Conservation (phyloP, 352 stramenopile genomes). For the Nothophytophthora sp. region DNA sequence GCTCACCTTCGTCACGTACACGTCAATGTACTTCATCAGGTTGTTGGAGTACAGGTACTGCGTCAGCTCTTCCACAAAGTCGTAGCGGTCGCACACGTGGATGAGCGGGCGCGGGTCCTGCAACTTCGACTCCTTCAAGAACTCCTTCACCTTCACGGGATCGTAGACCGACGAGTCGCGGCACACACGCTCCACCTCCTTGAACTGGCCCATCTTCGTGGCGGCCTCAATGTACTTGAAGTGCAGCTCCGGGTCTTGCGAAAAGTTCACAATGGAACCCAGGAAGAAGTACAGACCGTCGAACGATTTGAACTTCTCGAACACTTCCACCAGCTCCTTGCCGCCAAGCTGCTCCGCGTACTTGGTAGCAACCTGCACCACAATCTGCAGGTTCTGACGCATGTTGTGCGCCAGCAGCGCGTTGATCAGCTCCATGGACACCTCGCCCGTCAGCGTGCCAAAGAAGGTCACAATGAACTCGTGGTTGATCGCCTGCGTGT, state of each 20-base stretch:
- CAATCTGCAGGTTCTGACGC: constrained; percentile 98
- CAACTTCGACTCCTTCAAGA: constrained; percentile 99
- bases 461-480: constrained; percentile 99
- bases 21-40: constrained; percentile 99
- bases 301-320: constrained; percentile 99
- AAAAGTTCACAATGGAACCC: constrained; percentile 98
- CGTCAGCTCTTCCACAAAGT: constrained; percentile 99
- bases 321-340: constrained; percentile 97
- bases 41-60: constrained; percentile 99
- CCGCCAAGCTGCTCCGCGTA: constrained; percentile 92
- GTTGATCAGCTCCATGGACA: constrained; percentile 98
- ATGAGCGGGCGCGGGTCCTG: constrained; percentile 99
- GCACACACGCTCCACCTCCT: constrained; percentile 99
- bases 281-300: constrained; percentile 99
- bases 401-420: constrained; percentile 98
- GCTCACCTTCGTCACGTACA: constrained; percentile 98
- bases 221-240: constrained; percentile 99
- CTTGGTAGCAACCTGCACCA: constrained; percentile 98
- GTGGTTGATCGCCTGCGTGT: constrained; percentile 92
- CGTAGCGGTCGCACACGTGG: constrained; percentile 99
- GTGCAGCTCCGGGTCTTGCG: constrained; percentile 97
- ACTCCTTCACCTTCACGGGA: constrained; percentile 99
- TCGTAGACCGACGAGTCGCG: constrained; percentile 99
- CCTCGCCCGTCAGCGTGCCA: constrained; percentile 96
- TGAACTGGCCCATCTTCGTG: constrained; percentile 99